phyloP scores from a whole-genome alignment of 306 rosid genomes.

The Quercus glauca region DNA sequence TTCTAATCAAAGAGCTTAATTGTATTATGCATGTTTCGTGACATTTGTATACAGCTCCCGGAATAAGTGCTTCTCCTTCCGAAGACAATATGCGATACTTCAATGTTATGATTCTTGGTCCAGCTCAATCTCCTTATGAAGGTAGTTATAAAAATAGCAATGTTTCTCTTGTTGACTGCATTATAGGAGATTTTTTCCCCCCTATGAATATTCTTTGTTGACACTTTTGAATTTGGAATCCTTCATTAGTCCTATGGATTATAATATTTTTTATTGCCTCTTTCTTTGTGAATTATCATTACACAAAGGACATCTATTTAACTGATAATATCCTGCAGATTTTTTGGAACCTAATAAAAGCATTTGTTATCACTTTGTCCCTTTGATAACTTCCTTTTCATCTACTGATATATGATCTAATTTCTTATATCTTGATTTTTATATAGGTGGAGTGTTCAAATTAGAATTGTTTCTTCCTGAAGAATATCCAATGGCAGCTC shows the following conservation, averaged over 20 bases:
- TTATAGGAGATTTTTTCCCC: too few relatives aligned
- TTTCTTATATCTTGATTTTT: constrained; percentile 4
- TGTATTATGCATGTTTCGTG: constrained; percentile 5
- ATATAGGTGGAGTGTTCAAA: constrained; percentile 93
- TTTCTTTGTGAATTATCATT: too few relatives aligned
- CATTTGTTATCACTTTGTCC: neutral
- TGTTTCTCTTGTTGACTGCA: neutral
- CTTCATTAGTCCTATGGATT: neutral
- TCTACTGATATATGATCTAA: neutral
- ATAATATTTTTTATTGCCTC: neutral
- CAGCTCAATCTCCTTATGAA: constrained; percentile 96
- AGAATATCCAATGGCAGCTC: constrained; percentile 99
- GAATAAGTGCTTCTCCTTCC: constrained; percentile 96
- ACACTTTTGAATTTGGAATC: neutral
- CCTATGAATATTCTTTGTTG: neutral
- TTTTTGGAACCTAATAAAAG: neutral
- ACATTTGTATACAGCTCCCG: constrained; percentile 70
- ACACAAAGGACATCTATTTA: neutral
- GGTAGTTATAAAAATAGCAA: constrained; percentile 33
- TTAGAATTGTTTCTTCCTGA: constrained; percentile 94
- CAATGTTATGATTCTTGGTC: constrained; percentile 98
- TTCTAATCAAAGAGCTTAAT: neutral
- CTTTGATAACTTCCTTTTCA: neutral
- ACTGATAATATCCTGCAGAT: neutral
- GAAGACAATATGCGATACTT: constrained; percentile 97